Percentiles rank a stretch among this genome's conserved stretches.
These are phyloP conservation scores for Chlamydomonas schloesseri DNA, from an alignment of 139 green algal genomes.

Conservation along the genomic window DNA sequence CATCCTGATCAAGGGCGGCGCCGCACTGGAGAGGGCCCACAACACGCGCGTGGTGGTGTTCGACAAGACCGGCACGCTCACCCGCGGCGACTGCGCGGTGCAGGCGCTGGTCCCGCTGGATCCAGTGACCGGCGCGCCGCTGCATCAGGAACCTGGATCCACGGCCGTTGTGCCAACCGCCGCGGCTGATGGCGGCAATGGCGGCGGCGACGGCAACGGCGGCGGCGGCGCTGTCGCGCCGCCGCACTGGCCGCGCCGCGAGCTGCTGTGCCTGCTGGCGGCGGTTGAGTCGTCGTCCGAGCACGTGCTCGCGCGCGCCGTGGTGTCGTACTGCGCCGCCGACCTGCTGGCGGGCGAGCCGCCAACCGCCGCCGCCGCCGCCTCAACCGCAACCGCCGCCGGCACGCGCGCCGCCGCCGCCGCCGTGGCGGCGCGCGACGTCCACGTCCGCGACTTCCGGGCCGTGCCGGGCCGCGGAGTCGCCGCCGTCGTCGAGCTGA, in stretches of 20 bases:
- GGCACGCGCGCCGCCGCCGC: slow-evolving; percentile 31
- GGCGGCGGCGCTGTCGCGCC: too few relatives aligned
- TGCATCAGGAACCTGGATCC: too few relatives aligned
- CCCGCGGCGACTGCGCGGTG: slow-evolving; percentile 79
- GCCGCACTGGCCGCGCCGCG: slow-evolving; percentile 11
- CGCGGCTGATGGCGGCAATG: not conserved
- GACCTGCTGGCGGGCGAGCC: not conserved
- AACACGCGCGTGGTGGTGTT: slow-evolving; percentile 80
- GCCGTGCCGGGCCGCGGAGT: slow-evolving; percentile 45
- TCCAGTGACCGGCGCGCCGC: too few relatives aligned
- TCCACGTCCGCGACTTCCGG: slow-evolving; percentile 15
- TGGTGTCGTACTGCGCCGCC: slow-evolving; percentile 69
- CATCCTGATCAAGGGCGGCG: slow-evolving; percentile 61
- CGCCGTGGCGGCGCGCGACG: not conserved
- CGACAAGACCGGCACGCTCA: slow-evolving; percentile 98
- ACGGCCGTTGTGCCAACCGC: too few relatives aligned
- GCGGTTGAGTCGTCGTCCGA: slow-evolving; percentile 85
- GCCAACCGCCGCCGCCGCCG: not conserved
- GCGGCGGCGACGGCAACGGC: not conserved
- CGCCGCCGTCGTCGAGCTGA: not conserved
- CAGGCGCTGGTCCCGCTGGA: slow-evolving; percentile 38
- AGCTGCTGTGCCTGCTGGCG: slow-evolving; percentile 77
- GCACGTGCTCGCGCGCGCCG: slow-evolving; percentile 85
- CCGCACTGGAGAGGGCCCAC: slow-evolving; percentile 54
- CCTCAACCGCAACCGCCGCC: slow-evolving; percentile 4